Percentiles rank a stretch among this genome's conserved stretches.
Evolutionary conservation across 2,329 filamentous ascomycete genomes (phyloP).

Genomic region (Stagonosporopsis rhizophila): DNA sequence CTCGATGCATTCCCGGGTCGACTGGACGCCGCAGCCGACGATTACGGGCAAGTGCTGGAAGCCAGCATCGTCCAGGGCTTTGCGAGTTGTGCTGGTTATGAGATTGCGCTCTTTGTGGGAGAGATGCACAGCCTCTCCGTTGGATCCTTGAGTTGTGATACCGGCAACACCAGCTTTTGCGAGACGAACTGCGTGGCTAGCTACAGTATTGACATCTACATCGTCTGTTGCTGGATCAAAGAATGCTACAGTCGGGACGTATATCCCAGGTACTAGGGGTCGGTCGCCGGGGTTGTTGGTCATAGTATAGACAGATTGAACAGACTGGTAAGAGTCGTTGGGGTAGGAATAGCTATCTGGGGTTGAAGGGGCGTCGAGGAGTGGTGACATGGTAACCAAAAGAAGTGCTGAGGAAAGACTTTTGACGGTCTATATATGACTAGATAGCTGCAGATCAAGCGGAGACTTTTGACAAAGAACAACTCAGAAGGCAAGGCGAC

Average conservation of each 20-base stretch:
- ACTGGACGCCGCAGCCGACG: conserved; percentile 77
- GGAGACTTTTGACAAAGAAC: conserved; percentile 45
- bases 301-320: conserved; percentile 47
- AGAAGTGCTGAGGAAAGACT: conserved; percentile 15
- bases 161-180: conserved; percentile 75
- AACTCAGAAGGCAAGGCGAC: conserved; percentile 23
- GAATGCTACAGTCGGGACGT: conserved; percentile 55
- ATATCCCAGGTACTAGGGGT: conserved; percentile 51
- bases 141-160: conserved; percentile 79
- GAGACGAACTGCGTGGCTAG: conserved; percentile 67
- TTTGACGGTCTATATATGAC: conserved; percentile 39
- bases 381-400: conserved; percentile 47
- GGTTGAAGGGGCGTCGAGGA: conserved; percentile 49
- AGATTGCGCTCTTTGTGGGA: conserved; percentile 72
- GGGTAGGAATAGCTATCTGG: conserved; percentile 42
- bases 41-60: conserved; percentile 73
- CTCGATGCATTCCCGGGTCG: conserved; percentile 74
- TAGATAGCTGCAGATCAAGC: conserved; percentile 30
- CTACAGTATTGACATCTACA: conserved; percentile 51
- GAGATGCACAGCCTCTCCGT: conserved; percentile 82
- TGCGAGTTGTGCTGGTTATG: conserved; percentile 73
- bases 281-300: conserved; percentile 48
- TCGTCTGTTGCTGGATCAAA: conserved; percentile 52
- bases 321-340: conserved; percentile 41
- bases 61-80: conserved; percentile 71